Evolutionary conservation across 148 eudicot genomes (phyloP).

Genomic region (Pharnaceum exiguum): DNA sequence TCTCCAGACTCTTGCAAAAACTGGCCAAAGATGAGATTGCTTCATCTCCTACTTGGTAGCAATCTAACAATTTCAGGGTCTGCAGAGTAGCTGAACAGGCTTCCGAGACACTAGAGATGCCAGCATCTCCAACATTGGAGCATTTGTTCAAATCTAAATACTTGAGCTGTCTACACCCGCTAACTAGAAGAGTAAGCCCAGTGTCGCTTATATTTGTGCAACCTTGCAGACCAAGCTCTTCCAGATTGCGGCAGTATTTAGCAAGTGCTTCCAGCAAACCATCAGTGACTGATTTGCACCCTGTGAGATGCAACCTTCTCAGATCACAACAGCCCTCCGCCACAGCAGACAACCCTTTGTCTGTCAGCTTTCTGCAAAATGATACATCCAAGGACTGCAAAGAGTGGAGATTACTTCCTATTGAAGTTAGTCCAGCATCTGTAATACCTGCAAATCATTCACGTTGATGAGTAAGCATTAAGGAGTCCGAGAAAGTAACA

Average conservation of each 20-base stretch:
- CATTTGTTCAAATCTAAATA: constrained; percentile 74
- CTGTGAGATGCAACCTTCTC: constrained; percentile 64
- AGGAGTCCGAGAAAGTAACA: not conserved
- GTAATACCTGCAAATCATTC: constrained; percentile 59
- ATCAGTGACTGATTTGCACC: constrained; percentile 78
- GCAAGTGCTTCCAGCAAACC: constrained; percentile 48
- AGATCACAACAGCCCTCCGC: constrained; percentile 74
- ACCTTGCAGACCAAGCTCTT: constrained; percentile 60
- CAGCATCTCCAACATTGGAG: constrained; percentile 68
- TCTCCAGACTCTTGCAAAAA: constrained; percentile 68
- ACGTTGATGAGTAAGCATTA: constrained; percentile 5
- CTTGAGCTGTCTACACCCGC: constrained; percentile 59
- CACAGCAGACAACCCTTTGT: constrained; percentile 68
- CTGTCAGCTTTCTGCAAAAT: constrained; percentile 73
- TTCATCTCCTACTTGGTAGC: constrained; percentile 67
- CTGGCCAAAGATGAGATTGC: constrained; percentile 57
- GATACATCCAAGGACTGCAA: constrained; percentile 78
- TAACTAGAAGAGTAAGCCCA: constrained; percentile 57
- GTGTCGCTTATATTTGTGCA: constrained; percentile 74
- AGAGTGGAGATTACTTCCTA: constrained; percentile 61
- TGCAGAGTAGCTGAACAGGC: constrained; percentile 62
- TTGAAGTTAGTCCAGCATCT: constrained; percentile 62
- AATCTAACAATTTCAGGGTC: constrained; percentile 74
- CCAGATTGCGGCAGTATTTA: constrained; percentile 55
- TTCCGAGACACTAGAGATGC: constrained; percentile 48